phyloP scores from a whole-genome alignment of 108 stramenopile genomes.

The Nitzschia sp. region DNA sequence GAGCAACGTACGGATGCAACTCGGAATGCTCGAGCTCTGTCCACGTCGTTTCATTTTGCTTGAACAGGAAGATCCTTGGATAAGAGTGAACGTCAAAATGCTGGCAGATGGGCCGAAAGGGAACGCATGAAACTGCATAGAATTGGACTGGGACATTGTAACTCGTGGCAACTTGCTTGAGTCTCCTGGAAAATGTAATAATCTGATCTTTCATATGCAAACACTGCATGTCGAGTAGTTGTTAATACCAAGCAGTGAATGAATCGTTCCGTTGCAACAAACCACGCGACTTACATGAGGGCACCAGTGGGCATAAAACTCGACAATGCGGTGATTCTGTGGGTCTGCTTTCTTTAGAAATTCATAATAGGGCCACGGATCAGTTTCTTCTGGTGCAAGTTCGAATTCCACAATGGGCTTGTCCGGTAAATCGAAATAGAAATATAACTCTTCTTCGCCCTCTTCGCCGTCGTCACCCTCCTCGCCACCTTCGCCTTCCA shows the following conservation, averaged over 20 bases:
- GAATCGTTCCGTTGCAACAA: no score
- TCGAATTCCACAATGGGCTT: slow-evolving; percentile 9
- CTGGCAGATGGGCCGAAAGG: slow-evolving; percentile 55
- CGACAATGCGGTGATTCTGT: slow-evolving; percentile 34
- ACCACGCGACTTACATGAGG: no score
- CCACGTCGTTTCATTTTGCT: slow-evolving; percentile 42
- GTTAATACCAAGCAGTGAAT: no score
- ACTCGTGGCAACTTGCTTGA: slow-evolving; percentile 25
- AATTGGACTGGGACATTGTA: slow-evolving; percentile 45
- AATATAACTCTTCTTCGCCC: slow-evolving; percentile 20
- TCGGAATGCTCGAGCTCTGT: slow-evolving; percentile 16
- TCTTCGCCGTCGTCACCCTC: neutral
- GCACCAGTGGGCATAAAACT: slow-evolving; percentile 58
- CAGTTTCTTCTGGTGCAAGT: neutral
- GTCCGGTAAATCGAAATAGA: slow-evolving; percentile 16
- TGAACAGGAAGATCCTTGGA: slow-evolving; percentile 53
- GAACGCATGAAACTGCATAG: slow-evolving; percentile 78
- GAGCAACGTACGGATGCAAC: slow-evolving; percentile 39
- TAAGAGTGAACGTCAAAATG: slow-evolving; percentile 48
- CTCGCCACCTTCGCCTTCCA: neutral
- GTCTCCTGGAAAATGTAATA: slow-evolving; percentile 52
- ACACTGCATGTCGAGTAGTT: no score
- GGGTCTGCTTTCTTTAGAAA: slow-evolving; percentile 21
- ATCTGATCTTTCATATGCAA: slow-evolving; percentile 42
- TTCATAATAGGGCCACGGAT: slow-evolving; percentile 7